Evolutionary conservation across 805 yeast genomes (phyloP), one percentile per base, ranked within the genome.

Genomic region (Metschnikowia rubicola): DNA sequence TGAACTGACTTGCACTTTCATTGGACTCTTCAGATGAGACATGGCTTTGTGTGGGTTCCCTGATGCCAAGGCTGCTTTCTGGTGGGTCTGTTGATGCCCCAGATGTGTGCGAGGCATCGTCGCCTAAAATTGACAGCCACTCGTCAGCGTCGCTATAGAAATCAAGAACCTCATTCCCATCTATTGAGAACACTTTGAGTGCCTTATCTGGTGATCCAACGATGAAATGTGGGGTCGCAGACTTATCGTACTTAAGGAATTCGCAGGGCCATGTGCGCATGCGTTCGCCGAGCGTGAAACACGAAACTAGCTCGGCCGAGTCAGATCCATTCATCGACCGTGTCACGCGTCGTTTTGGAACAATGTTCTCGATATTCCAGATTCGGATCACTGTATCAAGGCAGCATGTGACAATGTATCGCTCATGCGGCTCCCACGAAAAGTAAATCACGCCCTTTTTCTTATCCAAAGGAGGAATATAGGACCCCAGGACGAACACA

Each of bases 181-280:
- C 61, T 9, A 72, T 51, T 44, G 70, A 67, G 45, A 55, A 73
- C 1, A 68, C 74, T 47, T 69, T 69, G 35, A 73, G 58, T 4
- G 66, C 83, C 51, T 83, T 81, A 60, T 87, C 96, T 0, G 91
- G 90, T 0, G 91, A 82, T 0, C 95, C 92, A 17, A 87, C 72
- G 5, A 86, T 74, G 55, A 89, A 83, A 43, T 75, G 70, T 1
- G 75, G 74, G 11, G 61, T 57, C 5, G 53, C 37, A 15, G 43
- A 44, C 12, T 46, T 44, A 13, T 51, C 49, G 43, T 54, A 48
- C 4, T 85, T 87, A 41, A 85, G 66, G 80, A 92, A 90, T 52
- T 83, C 91, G 54, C 90, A 81, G 29, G 74, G 64, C 68, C 72
- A 70, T 1, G 71, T 63, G 43, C 71, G 64, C 37, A 72, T 62